Conservation (phyloP, 371 early-diverging fungal genomes). For the Haplosporangium sp. region DNA sequence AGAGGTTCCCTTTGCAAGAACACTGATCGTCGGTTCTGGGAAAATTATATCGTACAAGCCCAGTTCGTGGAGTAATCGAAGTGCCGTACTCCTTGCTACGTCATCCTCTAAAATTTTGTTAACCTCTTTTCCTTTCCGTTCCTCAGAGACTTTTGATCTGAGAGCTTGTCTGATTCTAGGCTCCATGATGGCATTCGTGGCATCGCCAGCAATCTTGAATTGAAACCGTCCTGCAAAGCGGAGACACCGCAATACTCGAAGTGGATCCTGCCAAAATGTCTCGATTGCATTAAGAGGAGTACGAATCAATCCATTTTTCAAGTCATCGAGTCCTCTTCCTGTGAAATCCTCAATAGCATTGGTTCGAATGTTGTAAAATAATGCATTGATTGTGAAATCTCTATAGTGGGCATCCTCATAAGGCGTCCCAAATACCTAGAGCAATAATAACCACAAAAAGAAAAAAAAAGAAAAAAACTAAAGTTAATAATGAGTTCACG, state of each 20-base stretch:
- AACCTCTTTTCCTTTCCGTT: constrained; percentile 96
- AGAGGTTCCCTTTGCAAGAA: constrained; percentile 30
- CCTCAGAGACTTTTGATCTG: constrained; percentile 90
- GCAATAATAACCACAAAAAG: too few relatives aligned
- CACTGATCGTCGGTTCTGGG: constrained; percentile 10
- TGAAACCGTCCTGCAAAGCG: constrained; percentile 95
- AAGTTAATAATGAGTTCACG: too few relatives aligned
- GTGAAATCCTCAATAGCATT: constrained; percentile 94
- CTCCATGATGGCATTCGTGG: constrained; percentile 72
- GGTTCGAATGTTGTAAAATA: constrained; percentile 98
- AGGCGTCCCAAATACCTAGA: constrained; percentile 91
- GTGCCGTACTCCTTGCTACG: constrained; percentile 53
- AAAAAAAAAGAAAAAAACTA: too few relatives aligned
- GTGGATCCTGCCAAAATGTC: constrained; percentile 98
- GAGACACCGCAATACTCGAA: constrained; percentile 96
- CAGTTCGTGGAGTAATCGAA: constrained; percentile 63
- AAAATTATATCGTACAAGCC: constrained; percentile 70
- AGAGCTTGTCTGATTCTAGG: constrained; percentile 77
- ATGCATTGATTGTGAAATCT: constrained; percentile 98
- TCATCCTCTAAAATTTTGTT: constrained; percentile 92
- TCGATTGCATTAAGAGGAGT: constrained; percentile 94
- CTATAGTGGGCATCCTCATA: constrained; percentile 95
- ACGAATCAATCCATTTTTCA: constrained; percentile 77
- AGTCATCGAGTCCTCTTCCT: constrained; percentile 82
- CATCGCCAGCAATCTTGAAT: constrained; percentile 82